Evolutionary conservation across 192 early-diverging fungal species (phyloP).

Genomic region (Coemansia javaensis): DNA sequence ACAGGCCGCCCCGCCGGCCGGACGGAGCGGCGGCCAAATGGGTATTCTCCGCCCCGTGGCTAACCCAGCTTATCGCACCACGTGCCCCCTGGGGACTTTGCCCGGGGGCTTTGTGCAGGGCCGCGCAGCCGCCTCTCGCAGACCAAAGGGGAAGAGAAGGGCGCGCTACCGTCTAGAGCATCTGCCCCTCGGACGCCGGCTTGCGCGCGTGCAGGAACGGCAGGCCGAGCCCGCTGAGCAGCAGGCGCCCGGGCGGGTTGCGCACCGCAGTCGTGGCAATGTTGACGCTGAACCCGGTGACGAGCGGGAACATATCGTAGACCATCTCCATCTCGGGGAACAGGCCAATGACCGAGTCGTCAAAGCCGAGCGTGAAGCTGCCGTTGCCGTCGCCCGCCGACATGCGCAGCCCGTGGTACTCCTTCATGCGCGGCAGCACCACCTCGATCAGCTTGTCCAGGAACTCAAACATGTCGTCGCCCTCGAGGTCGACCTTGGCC

Average conservation of each 20-base stretch:
- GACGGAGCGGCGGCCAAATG: too few species aligned
- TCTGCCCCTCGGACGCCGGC: slow-evolving; percentile 21
- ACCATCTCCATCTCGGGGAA: slow-evolving; percentile 97
- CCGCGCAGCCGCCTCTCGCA: too few species aligned
- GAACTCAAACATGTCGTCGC: slow-evolving; percentile 87
- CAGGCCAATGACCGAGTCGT: slow-evolving; percentile 72
- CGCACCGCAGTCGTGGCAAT: slow-evolving; percentile 77
- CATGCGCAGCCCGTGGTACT: slow-evolving; percentile 78
- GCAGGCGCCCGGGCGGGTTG: slow-evolving; percentile 70
- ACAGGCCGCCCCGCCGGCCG: too few species aligned
- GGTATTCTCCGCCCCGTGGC: too few species aligned
- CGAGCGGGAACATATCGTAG: slow-evolving; percentile 87
- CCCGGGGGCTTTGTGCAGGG: too few species aligned
- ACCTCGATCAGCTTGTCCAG: slow-evolving; percentile 91
- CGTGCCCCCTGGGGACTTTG: too few species aligned
- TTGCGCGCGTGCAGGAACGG: slow-evolving; percentile 63
- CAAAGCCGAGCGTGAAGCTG: slow-evolving; percentile 79
- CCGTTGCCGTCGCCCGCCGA: slow-evolving; percentile 76
- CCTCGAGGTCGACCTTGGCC: slow-evolving; percentile 72
- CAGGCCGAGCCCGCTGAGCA: slow-evolving; percentile 86
- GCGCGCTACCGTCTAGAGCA: slow-evolving; percentile 4
- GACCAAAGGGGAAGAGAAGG: not conserved
- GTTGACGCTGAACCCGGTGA: slow-evolving; percentile 83
- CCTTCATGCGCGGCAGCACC: slow-evolving; percentile 90
- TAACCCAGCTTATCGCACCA: too few species aligned